Percentiles rank a stretch among this genome's conserved stretches.
These are phyloP conservation scores for Choiromyces venosus DNA, from an alignment of 495 filamentous ascomycete species.

Conservation along the genomic window DNA sequence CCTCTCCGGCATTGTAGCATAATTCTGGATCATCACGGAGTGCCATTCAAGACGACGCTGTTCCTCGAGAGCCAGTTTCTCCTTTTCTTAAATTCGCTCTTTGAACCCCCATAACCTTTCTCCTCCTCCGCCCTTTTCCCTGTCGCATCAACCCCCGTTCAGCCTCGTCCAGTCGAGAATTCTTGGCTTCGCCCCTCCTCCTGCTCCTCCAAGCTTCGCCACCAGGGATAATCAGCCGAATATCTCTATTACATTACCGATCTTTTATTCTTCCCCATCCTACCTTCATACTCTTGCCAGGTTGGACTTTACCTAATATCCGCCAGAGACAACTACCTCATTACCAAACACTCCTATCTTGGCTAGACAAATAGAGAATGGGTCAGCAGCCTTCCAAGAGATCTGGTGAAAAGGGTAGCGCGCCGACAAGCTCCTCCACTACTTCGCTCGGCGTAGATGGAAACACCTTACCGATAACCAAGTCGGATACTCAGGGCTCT, in stretches of 20 bases:
- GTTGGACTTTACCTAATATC: neutral
- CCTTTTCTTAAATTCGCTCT: constrained; percentile 53
- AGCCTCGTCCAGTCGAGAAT: constrained; percentile 23
- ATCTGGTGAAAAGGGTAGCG: constrained; percentile 43
- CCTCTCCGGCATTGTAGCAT: constrained; percentile 24
- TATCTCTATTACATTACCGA: constrained; percentile 10
- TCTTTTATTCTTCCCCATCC: constrained; percentile 14
- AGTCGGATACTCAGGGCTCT: constrained; percentile 92
- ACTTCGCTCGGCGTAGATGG: constrained; percentile 37
- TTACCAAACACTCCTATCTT: constrained; percentile 15
- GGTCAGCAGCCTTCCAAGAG: constrained; percentile 86
- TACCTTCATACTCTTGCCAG: constrained; percentile 33
- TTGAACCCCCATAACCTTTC: constrained; percentile 53
- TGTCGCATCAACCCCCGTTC: constrained; percentile 21
- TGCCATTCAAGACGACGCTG: constrained; percentile 42
- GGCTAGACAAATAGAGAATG: constrained; percentile 53
- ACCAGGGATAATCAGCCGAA: constrained; percentile 27
- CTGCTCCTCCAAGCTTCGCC: constrained; percentile 5
- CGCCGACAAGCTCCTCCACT: constrained; percentile 41
- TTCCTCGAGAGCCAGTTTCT: constrained; percentile 51
- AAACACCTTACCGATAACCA: constrained; percentile 71
- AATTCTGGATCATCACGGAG: constrained; percentile 32
- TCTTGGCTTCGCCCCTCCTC: constrained; percentile 26
- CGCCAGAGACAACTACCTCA: neutral
- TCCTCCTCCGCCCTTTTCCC: constrained; percentile 7